Percentiles rank a stretch among this genome's conserved stretches.
Conservation (phyloP, 371 early-diverging fungal species). For the Apophysomyces ossiformis region DNA sequence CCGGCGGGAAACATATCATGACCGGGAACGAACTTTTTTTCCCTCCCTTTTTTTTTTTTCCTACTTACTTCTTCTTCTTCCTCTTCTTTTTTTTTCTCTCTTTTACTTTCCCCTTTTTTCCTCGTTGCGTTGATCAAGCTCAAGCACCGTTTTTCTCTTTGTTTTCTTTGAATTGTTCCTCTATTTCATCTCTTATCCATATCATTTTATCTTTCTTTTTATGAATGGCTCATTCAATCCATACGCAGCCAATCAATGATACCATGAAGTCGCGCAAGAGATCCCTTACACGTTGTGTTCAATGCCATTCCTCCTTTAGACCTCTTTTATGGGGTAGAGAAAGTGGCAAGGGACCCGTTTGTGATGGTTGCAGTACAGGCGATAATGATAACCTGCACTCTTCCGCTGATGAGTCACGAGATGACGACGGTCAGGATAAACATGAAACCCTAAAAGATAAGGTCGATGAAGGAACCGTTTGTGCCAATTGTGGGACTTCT, state of each 20-base stretch:
- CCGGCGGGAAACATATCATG: background rate
- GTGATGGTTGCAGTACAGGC: conserved; percentile 35
- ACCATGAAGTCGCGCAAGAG: conserved; percentile 34
- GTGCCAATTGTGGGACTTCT: conserved; percentile 78
- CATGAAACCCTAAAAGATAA: conserved; percentile 14
- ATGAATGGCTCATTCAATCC: conserved; percentile 26
- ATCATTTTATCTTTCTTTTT: background rate
- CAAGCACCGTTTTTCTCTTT: background rate
- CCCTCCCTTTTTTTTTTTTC: conserved; percentile 11
- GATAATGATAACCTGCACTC: conserved; percentile 16
- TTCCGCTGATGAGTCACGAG: conserved; percentile 11
- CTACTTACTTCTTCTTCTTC: conserved; percentile 7
- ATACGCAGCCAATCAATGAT: conserved; percentile 13
- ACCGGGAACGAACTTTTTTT: background rate
- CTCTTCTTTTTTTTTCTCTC: conserved; percentile 13
- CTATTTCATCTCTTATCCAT: background rate
- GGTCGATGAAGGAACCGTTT: conserved; percentile 37
- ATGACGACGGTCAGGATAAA: conserved; percentile 12
- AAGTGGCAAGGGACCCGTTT: conserved; percentile 47
- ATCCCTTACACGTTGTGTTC: conserved; percentile 41
- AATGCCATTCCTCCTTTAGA: conserved; percentile 40
- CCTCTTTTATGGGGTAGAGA: conserved; percentile 44
- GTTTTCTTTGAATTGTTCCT: background rate
- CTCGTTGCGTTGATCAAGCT: background rate
- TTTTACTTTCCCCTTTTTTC: conserved; percentile 20